Base-by-base conservation (phyloP, 805 yeast genomes). In the Ogataea angusta region DNA sequence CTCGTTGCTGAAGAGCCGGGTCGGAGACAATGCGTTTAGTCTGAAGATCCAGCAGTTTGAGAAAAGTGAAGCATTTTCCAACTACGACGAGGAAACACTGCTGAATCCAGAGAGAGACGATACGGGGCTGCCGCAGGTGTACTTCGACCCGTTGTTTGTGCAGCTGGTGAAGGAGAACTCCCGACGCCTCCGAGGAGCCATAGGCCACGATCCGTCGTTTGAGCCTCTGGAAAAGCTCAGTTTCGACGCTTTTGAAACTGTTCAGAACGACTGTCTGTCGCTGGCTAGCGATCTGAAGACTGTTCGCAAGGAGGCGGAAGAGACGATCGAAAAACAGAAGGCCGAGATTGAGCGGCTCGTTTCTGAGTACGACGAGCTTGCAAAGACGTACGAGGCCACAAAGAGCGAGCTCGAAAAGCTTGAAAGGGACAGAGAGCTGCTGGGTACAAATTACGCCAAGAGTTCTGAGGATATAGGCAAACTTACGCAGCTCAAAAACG, bases 101-200 rank as follows among this genome's bases (percentile, higher is more conserved):
- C 60, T 76, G 17, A 66, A 69, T 13, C 76, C 81, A 2, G 68
- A 69, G 4, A 73, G 75, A 47, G 96, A 88, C 57, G 82, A 79
- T 2, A 80, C 95, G 1, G 99, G 99, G 1, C 71, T 91, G 30
- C 99, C 98, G 0, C 77, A 79, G 43, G 84, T 91, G 1, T 88
- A 75, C 53, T 83, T 93, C 55, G 82, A 81, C 43, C 57, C 74
- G 0, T 63, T 70, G 2, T 87, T 87, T 57, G 79, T 85, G 3
- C 67, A 66, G 3, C 64, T 89, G 37, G 65, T 93, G 30, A 80
- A 79, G 46, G 93, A 84, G 2, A 84, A 87, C 52, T 78, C 73
- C 46, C 50, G 63, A 7, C 71, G 96, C 43, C 76, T 93, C 19
- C 75, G 74, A 46, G 73, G 80, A 32, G 82, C 95, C 0, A 63